Conservation (phyloP, 2,329 filamentous ascomycete genomes). For the Hypoxylon sp. region DNA sequence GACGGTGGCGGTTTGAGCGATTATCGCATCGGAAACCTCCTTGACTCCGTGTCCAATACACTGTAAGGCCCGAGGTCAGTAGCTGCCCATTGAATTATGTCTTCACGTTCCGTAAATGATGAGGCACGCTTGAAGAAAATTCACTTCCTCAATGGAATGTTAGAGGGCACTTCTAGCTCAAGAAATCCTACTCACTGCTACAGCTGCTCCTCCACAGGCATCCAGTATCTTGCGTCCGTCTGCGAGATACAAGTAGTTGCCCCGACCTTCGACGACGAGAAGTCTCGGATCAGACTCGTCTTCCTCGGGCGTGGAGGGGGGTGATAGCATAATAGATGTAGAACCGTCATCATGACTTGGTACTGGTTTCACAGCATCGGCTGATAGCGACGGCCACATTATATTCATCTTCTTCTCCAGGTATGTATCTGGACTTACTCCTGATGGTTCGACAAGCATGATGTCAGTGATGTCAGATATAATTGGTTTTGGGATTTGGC, state of each 20-base stretch:
- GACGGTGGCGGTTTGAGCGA: conserved; percentile 61
- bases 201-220: conserved; percentile 80
- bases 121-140: background rate
- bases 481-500: background rate
- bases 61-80: conserved; percentile 26
- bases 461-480: background rate
- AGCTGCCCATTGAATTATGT: background rate
- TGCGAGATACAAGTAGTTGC: conserved; percentile 35
- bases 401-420: conserved; percentile 20
- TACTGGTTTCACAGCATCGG: conserved; percentile 13
- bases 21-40: conserved; percentile 72
- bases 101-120: background rate
- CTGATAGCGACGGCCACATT: conserved; percentile 11
- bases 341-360: conserved; percentile 4
- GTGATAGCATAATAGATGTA: conserved; percentile 15
- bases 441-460: conserved; percentile 30
- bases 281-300: conserved; percentile 11
- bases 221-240: conserved; percentile 70
- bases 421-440: conserved; percentile 8
- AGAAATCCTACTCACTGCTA: conserved; percentile 58
- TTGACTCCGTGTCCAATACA: conserved; percentile 77
- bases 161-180: background rate
- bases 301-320: background rate
- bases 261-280: conserved; percentile 35
- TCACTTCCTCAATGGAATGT: background rate